Evolutionary conservation across 2,329 filamentous ascomycete species (phyloP), one percentile per base, ranked within the genome.

Genomic region (Amauroascus verrucosus): DNA sequence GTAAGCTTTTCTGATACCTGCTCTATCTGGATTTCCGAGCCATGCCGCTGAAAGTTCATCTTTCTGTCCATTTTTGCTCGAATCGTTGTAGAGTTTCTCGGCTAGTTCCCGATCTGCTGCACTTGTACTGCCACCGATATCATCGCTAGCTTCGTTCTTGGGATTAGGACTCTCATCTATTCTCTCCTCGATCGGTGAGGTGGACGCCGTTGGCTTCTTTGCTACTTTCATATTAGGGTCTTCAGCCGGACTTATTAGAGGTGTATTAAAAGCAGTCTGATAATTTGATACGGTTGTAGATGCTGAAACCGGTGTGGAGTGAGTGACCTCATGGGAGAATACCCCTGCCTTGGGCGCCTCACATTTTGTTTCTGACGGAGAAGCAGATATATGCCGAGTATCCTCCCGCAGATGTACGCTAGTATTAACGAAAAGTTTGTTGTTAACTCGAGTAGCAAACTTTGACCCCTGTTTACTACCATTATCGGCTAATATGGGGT

Each of bases 11-110:
- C 82, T 71, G n/a, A 79, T 73, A 53, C 72, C 71, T 40, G 71
- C 71, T 61, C 78, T 78, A 41, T 77, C 72, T 6, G 74, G 67
- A 13, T 76, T 77, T 61, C 93, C 93, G 70, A 96, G 83, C 83
- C 88, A 94, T 26, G 88, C 80, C 24, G 90, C 89, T 14, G 90
- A 88, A 65, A 85, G 84, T 30, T 85, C 82, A 63, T 88, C 89
- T 38, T 78, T 77, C 20, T 93, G 83, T 56, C 90, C 85, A 48
- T 88, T 83, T 49, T 88, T 83, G 64, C 95, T 89, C 56, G 84
- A 81, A 37, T 90, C 89, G 54, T 91, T 84, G 65, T 81, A 97
- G 38, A 98, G 88, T 63, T 83, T 84, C 61, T 83, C 79, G 0
- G 91, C 93, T 65, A 86, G 87, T 60, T 85, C 80, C 18, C 79